Evolutionary conservation across 169 alveolate genomes (phyloP).

Genomic region (Blepharisma undulans): DNA sequence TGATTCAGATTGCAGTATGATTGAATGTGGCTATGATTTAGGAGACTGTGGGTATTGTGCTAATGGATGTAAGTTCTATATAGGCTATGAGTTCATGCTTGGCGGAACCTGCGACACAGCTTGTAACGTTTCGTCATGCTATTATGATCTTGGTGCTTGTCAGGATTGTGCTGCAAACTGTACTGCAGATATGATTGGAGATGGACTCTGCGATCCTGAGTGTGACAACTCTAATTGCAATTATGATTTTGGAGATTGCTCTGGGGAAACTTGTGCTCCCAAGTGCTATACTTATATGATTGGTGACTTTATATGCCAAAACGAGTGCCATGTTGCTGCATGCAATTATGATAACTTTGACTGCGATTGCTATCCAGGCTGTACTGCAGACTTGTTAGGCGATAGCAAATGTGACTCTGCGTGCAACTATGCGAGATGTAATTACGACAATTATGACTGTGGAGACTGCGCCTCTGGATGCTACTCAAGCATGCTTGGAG

Average conservation of each 20-base stretch:
- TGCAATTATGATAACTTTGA: constrained; percentile 5
- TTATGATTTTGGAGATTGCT: constrained; percentile 22
- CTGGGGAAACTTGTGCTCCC: background rate
- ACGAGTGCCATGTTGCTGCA: background rate
- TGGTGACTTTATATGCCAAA: background rate
- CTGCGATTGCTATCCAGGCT: background rate
- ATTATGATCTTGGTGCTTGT: constrained; percentile 23
- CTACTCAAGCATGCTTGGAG: background rate
- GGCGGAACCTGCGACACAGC: constrained; percentile 36
- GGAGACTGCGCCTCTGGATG: constrained; percentile 27
- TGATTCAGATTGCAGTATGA: constrained; percentile 4
- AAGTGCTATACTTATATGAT: background rate
- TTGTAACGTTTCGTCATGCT: constrained; percentile 23
- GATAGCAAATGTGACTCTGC: constrained; percentile 29
- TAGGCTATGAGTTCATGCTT: background rate
- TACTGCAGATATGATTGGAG: background rate
- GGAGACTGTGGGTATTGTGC: constrained; percentile 24
- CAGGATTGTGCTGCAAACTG: background rate
- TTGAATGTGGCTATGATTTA: constrained; percentile 16
- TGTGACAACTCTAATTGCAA: background rate
- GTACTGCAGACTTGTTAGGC: background rate
- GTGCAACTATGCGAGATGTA: constrained; percentile 17
- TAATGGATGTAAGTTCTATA: background rate
- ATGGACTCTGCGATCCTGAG: background rate
- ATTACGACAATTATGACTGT: constrained; percentile 37